A percentile compares a stretch with the other conserved stretches of the same genome.
These are phyloP conservation scores for Trifolium fragiferum DNA, from an alignment of 306 rosid genomes.

Conservation along the genomic window DNA sequence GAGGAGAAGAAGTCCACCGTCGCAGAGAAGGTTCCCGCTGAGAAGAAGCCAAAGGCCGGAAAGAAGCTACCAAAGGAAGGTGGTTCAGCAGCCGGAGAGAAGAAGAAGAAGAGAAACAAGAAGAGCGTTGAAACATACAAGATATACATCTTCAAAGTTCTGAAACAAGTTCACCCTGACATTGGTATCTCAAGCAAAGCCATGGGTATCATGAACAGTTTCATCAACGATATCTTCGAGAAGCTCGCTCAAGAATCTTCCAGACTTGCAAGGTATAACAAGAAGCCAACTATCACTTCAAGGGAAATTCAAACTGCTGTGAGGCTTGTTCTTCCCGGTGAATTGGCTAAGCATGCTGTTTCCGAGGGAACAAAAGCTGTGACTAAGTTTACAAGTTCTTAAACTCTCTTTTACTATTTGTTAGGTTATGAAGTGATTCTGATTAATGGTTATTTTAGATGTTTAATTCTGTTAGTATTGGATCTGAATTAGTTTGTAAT, in stretches of 20 bases:
- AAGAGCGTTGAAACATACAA: background rate
- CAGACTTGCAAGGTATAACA: background rate
- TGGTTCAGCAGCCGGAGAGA: slow-evolving; percentile 50
- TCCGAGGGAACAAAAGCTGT: background rate
- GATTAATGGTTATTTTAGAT: background rate
- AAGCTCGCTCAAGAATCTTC: background rate
- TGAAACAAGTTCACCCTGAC: background rate
- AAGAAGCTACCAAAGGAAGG: slow-evolving; percentile 77
- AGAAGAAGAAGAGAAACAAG: slow-evolving; percentile 66
- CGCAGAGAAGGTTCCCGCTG: slow-evolving; percentile 69
- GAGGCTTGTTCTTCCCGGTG: background rate
- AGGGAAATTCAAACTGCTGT: background rate
- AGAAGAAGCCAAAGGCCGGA: slow-evolving; percentile 77
- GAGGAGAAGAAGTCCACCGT: slow-evolving; percentile 65
- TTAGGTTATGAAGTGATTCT: background rate
- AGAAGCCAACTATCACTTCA: background rate
- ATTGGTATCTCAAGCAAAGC: background rate
- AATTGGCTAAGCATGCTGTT: background rate
- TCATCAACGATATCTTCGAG: background rate
- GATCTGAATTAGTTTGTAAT: background rate
- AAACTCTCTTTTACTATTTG: background rate
- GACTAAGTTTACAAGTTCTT: background rate
- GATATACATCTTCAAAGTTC: background rate
- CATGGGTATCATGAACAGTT: background rate
- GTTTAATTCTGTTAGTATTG: background rate